These are phyloP conservation scores for Rhodomyrtus tomentosa DNA, from an alignment of 345 rosid species.

Conservation along the genomic window DNA sequence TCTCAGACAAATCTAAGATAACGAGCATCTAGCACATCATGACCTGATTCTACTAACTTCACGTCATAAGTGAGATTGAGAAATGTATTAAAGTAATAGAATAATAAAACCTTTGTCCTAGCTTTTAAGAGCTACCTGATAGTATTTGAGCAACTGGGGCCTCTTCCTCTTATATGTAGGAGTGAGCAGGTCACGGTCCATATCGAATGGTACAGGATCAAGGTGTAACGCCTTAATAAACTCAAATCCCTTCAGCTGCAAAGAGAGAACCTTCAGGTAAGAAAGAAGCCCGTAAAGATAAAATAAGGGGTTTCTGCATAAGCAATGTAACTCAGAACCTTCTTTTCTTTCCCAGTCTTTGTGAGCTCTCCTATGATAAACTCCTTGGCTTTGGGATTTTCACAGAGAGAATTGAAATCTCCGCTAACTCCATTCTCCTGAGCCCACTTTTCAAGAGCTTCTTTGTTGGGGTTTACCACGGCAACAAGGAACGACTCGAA, in stretches of 20 bases:
- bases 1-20: background rate
- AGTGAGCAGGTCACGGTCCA: constrained; percentile 81
- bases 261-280: background rate
- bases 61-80: background rate
- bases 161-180: constrained; percentile 96
- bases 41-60: background rate
- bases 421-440: constrained; percentile 46
- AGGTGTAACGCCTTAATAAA: constrained; percentile 64
- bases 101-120: background rate
- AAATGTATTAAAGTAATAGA: background rate
- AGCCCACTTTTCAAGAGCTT: constrained; percentile 78
- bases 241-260: constrained; percentile 91
- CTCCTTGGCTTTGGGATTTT: constrained; percentile 54
- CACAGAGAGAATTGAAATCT: constrained; percentile 58
- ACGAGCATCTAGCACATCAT: background rate
- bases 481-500: constrained; percentile 85
- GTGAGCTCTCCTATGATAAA: constrained; percentile 57
- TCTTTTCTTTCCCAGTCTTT: constrained; percentile 63
- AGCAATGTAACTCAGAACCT: constrained; percentile 25
- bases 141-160: constrained; percentile 76
- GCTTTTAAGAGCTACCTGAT: constrained; percentile 37
- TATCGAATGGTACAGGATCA: constrained; percentile 78
- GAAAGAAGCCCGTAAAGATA: background rate
- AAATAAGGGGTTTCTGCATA: background rate
- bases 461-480: constrained; percentile 74